phyloP scores from a whole-genome alignment of 306 rosid genomes.

The Chamaecrista fasciculata region DNA sequence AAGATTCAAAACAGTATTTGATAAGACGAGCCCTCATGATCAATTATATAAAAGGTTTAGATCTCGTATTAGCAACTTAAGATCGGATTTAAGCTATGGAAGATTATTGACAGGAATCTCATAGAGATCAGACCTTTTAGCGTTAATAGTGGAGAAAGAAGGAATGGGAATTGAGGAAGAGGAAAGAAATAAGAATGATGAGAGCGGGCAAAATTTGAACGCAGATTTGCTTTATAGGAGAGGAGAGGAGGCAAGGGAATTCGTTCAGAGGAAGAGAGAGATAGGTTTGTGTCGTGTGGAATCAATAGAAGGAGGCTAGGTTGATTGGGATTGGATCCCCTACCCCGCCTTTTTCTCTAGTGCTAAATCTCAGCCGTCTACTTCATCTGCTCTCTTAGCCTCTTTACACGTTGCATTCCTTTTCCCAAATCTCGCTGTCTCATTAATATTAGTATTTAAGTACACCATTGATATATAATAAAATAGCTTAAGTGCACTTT shows the following conservation, averaged over 20 bases:
- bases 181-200: not conserved
- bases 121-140: conserved; percentile 34
- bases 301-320: no score
- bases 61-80: not conserved
- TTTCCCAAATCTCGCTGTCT: no score
- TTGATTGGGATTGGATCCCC: no score
- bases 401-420: no score
- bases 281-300: not conserved
- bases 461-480: no score
- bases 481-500: no score
- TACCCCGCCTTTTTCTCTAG: no score
- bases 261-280: conserved; percentile 17
- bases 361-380: no score
- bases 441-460: no score
- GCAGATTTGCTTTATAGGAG: conserved; percentile 40
- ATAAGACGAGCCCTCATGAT: not conserved
- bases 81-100: not conserved
- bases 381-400: no score
- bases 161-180: not conserved
- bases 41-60: not conserved
- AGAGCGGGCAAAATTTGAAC: conserved; percentile 66
- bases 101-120: not conserved
- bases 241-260: not conserved
- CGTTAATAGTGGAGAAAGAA: not conserved
- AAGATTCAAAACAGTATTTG: not conserved